Conservation (phyloP, 306 rosid genomes). For the Cucurbita pepo region DNA sequence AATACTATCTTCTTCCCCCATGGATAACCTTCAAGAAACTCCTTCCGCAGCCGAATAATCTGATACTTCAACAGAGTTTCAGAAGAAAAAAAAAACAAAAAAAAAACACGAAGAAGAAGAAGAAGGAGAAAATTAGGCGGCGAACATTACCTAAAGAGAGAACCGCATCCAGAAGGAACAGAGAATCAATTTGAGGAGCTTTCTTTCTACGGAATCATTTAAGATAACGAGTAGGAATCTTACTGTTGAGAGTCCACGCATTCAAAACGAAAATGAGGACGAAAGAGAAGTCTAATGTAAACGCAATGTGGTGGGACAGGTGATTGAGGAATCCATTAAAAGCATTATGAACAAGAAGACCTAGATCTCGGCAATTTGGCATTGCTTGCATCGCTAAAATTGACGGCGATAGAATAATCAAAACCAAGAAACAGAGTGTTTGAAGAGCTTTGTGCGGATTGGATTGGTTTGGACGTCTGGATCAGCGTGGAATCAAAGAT, state of each 20-base stretch:
- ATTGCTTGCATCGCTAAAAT: too few relatives aligned
- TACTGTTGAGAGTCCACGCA: neutral
- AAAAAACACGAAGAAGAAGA: too few relatives aligned
- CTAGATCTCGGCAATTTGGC: neutral
- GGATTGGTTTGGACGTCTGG: too few relatives aligned
- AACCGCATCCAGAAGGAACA: neutral
- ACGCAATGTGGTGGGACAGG: neutral
- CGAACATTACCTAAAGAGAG: neutral
- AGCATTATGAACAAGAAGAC: too few relatives aligned
- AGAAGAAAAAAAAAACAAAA: too few relatives aligned
- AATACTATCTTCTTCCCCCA: constrained; percentile 2
- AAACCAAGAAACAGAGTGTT: too few relatives aligned
- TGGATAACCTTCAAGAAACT: neutral
- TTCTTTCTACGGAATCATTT: neutral
- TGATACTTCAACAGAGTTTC: too few relatives aligned
- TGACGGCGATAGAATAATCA: neutral
- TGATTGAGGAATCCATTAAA: neutral
- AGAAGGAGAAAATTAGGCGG: neutral
- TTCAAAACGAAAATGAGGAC: neutral
- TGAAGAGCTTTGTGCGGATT: too few relatives aligned
- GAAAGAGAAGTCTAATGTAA: neutral
- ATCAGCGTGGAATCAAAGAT: too few relatives aligned
- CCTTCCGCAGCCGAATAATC: too few relatives aligned
- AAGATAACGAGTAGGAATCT: neutral
- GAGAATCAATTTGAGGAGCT: neutral